Evolutionary conservation across 192 early-diverging fungal genomes (phyloP).

Genomic region (Haplosporangium gracile): DNA sequence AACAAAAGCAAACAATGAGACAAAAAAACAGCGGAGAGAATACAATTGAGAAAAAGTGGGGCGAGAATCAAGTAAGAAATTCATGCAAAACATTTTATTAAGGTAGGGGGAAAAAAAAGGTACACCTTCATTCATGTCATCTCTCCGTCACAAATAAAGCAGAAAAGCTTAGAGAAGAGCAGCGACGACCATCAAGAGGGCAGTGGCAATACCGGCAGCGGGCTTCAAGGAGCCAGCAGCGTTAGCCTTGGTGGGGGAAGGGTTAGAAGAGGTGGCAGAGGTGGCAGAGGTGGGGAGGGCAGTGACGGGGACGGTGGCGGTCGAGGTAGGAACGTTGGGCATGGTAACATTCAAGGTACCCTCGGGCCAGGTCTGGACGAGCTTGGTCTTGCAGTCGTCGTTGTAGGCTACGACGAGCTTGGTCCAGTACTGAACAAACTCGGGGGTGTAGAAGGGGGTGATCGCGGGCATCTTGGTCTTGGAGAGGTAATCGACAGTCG

Average conservation of each 20-base stretch:
- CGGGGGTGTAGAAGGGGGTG: slow-evolving; percentile 42
- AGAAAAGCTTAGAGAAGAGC: slow-evolving; percentile 22
- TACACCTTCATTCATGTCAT: neutral
- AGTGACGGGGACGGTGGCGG: neutral
- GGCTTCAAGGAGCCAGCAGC: slow-evolving; percentile 46
- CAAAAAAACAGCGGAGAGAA: no score
- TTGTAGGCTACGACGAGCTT: slow-evolving; percentile 37
- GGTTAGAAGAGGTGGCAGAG: neutral
- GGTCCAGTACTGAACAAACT: slow-evolving; percentile 56
- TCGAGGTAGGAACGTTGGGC: slow-evolving; percentile 25
- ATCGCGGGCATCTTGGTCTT: slow-evolving; percentile 37
- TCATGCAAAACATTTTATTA: slow-evolving; percentile 1
- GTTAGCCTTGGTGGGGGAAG: neutral
- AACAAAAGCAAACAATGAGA: no score
- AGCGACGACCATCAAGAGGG: slow-evolving; percentile 33
- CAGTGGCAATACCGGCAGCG: slow-evolving; percentile 25
- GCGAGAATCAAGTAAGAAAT: neutral
- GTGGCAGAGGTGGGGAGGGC: slow-evolving; percentile 6
- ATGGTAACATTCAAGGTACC: slow-evolving; percentile 44
- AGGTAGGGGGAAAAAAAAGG: neutral
- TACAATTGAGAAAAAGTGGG: neutral
- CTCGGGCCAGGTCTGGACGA: slow-evolving; percentile 33
- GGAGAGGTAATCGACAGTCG: slow-evolving; percentile 18
- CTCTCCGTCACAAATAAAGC: neutral
- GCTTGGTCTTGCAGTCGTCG: slow-evolving; percentile 32